A percentile compares a stretch with the other conserved stretches of the same genome.
These are phyloP conservation scores for Pharnaceum exiguum DNA, from an alignment of 148 eudicot species.

Conservation along the genomic window DNA sequence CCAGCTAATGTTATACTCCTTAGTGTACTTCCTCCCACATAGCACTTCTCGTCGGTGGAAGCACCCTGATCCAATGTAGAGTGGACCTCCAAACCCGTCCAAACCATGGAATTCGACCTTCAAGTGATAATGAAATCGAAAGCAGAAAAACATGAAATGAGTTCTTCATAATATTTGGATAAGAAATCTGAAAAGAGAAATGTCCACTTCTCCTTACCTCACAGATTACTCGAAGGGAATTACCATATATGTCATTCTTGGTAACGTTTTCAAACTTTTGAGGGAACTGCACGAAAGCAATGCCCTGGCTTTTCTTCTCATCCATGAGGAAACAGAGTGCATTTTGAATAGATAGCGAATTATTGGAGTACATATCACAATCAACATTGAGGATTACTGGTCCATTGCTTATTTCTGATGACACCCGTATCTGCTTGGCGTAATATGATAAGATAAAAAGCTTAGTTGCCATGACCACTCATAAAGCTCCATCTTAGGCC, in stretches of 20 bases:
- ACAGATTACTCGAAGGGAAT: constrained; percentile 22
- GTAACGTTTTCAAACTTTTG: constrained; percentile 55
- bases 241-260: constrained; percentile 53
- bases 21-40: constrained; percentile 44
- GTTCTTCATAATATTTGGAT: too few relatives aligned
- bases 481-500: too few relatives aligned
- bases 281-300: constrained; percentile 78
- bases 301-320: constrained; percentile 52
- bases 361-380: constrained; percentile 84
- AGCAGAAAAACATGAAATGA: background rate
- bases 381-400: constrained; percentile 68
- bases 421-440: constrained; percentile 68
- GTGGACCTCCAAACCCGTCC: constrained; percentile 80
- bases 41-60: constrained; percentile 74
- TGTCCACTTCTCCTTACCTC: constrained; percentile 31
- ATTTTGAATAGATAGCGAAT: constrained; percentile 46
- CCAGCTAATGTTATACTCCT: constrained; percentile 34
- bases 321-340: constrained; percentile 90
- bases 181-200: background rate
- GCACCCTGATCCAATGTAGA: constrained; percentile 76
- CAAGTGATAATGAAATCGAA: background rate
- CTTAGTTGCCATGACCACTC: too few relatives aligned
- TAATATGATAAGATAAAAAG: background rate
- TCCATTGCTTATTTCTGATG: constrained; percentile 71
- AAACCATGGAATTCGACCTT: constrained; percentile 69